Evolutionary conservation across 2,329 filamentous ascomycete genomes (phyloP).

Genomic region (Fusarium protoensiforme): DNA sequence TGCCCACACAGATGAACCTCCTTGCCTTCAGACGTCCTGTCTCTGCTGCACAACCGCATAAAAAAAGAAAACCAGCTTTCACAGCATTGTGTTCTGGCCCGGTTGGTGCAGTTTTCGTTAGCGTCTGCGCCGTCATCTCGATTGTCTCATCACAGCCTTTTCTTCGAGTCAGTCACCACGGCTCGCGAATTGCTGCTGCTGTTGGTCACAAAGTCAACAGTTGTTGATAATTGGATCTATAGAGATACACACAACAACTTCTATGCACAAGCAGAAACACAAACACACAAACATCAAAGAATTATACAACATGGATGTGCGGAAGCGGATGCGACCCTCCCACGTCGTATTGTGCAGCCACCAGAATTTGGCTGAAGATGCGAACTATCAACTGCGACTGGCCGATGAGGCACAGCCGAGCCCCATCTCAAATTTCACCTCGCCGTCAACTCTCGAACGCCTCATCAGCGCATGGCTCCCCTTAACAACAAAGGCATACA

Average conservation of each 20-base stretch:
- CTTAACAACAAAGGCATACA: neutral
- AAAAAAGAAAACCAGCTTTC: constrained; percentile 14
- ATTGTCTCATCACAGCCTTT: neutral
- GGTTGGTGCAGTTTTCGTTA: neutral
- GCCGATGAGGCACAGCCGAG: constrained; percentile 31
- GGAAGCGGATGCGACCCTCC: constrained; percentile 29
- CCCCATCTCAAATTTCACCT: constrained; percentile 16
- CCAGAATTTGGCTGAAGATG: constrained; percentile 12
- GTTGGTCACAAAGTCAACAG: neutral
- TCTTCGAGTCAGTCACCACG: neutral
- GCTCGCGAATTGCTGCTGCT: neutral
- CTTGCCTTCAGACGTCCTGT: constrained; percentile 17
- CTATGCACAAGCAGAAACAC: constrained; percentile 11
- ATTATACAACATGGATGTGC: constrained; percentile 10
- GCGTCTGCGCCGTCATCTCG: constrained; percentile 13
- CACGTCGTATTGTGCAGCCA: constrained; percentile 26
- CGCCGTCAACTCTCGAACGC: neutral
- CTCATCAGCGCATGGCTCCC: neutral
- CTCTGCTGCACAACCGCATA: constrained; percentile 14
- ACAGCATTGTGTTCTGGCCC: neutral
- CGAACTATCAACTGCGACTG: constrained; percentile 9
- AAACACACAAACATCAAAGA: neutral
- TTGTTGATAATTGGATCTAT: neutral
- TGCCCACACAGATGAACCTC: constrained; percentile 3
- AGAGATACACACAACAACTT: neutral